Percentiles rank a stretch among this genome's conserved stretches.
Conservation (phyloP, 306 rosid genomes). For the Cotoneaster glaucophyllus region DNA sequence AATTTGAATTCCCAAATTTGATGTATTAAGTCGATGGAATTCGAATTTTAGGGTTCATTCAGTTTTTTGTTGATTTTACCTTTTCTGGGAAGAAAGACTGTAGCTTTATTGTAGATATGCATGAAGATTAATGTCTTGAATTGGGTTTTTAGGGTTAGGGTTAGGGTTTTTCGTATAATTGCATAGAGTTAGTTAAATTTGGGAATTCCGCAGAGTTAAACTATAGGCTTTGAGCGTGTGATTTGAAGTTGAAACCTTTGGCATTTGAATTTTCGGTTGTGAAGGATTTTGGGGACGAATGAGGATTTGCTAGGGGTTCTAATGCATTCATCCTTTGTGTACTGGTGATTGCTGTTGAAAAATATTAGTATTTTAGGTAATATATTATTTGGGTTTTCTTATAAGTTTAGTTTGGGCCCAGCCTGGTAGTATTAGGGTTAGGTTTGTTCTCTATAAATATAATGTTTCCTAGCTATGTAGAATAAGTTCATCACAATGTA, state of each 20-base stretch:
- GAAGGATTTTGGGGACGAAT: background rate
- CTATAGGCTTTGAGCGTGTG: background rate
- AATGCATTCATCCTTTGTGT: background rate
- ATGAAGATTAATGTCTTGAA: background rate
- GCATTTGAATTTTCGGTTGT: background rate
- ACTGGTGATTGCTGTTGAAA: background rate
- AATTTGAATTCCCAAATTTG: background rate
- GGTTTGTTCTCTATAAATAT: no score
- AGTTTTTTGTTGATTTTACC: background rate
- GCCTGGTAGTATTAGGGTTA: no score
- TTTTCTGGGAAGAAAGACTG: background rate
- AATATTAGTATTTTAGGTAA: no score
- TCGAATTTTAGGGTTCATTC: background rate
- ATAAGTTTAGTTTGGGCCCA: no score
- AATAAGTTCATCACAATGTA: no score
- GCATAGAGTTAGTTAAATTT: background rate
- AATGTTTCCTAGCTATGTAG: no score
- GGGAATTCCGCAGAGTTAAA: background rate
- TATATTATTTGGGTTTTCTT: no score
- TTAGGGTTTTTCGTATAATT: background rate
- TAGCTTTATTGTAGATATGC: background rate
- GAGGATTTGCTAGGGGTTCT: background rate
- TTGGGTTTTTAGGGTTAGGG: background rate
- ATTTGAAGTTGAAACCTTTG: background rate
- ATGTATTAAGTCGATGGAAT: background rate